Conservation (phyloP, 2,329 filamentous ascomycete species). For the Exophiala phaeomuriformis region DNA sequence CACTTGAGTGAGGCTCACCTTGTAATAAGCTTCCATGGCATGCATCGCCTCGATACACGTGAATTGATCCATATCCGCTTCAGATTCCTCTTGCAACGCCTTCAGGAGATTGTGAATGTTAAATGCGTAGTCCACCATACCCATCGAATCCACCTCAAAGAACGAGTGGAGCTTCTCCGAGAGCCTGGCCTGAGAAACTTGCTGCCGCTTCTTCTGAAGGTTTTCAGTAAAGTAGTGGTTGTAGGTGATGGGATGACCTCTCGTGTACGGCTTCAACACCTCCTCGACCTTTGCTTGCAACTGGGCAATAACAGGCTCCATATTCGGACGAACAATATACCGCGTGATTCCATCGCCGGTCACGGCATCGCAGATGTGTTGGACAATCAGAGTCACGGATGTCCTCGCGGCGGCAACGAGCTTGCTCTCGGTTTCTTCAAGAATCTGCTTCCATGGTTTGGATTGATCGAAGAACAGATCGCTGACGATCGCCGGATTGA, state of each 20-base stretch:
- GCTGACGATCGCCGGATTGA: constrained; percentile 32
- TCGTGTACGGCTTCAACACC: constrained; percentile 43
- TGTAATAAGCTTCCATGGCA: constrained; percentile 41
- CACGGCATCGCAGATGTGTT: constrained; percentile 26
- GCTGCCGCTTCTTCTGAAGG: constrained; percentile 27
- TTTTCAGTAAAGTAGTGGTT: constrained; percentile 35
- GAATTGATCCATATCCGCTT: constrained; percentile 30
- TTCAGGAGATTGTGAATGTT: constrained; percentile 24
- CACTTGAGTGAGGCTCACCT: constrained; percentile 29
- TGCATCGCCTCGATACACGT: constrained; percentile 39
- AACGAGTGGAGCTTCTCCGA: constrained; percentile 5
- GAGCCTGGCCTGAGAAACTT: neutral
- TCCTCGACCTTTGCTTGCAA: constrained; percentile 40
- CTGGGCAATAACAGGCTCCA: constrained; percentile 22
- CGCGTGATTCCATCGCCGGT: constrained; percentile 23
- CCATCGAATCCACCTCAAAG: neutral
- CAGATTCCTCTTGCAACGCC: constrained; percentile 25
- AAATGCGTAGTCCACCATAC: neutral
- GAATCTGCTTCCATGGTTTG: constrained; percentile 32
- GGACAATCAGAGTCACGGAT: constrained; percentile 25
- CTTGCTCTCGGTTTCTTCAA: constrained; percentile 21
- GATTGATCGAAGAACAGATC: constrained; percentile 33
- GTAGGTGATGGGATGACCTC: constrained; percentile 33
- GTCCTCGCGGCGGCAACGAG: constrained; percentile 28
- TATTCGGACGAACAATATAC: constrained; percentile 22